Evolutionary conservation across 257 asterid species (phyloP).

Genomic region (Petunia secreta): DNA sequence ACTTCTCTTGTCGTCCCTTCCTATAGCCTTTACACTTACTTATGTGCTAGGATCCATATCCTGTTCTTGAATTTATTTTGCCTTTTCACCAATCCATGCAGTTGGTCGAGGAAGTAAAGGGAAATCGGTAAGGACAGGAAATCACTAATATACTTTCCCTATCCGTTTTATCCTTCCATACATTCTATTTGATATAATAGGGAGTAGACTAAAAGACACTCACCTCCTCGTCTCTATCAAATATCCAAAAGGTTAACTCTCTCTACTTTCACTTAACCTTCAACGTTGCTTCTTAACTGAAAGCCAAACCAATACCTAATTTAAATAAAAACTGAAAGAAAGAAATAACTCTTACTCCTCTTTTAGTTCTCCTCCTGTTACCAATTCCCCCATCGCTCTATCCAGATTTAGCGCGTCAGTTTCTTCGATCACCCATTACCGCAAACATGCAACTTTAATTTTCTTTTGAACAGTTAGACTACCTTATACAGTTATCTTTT

Average conservation of each 20-base stretch:
- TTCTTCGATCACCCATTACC: background rate
- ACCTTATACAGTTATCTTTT: background rate
- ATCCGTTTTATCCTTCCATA: background rate
- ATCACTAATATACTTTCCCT: constrained; percentile 7
- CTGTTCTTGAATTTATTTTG: background rate
- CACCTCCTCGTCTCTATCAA: constrained; percentile 15
- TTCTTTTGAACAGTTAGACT: background rate
- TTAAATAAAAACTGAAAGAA: background rate
- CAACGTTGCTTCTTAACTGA: background rate
- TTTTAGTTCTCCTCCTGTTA: background rate
- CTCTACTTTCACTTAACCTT: background rate
- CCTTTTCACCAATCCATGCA: constrained; percentile 5
- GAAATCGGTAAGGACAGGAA: background rate
- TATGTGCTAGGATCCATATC: background rate
- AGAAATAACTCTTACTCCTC: background rate
- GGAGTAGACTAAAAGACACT: background rate
- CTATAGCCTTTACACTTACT: constrained; percentile 1
- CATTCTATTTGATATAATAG: background rate
- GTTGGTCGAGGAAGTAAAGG: background rate
- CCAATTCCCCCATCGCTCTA: constrained; percentile 2
- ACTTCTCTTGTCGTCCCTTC: constrained; percentile 17
- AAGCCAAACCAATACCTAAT: background rate
- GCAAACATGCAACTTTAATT: background rate
- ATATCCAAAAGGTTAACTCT: background rate
- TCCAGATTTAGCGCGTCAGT: background rate